Conservation (phyloP, 257 asterid species). For the Solanum sejunctum region DNA sequence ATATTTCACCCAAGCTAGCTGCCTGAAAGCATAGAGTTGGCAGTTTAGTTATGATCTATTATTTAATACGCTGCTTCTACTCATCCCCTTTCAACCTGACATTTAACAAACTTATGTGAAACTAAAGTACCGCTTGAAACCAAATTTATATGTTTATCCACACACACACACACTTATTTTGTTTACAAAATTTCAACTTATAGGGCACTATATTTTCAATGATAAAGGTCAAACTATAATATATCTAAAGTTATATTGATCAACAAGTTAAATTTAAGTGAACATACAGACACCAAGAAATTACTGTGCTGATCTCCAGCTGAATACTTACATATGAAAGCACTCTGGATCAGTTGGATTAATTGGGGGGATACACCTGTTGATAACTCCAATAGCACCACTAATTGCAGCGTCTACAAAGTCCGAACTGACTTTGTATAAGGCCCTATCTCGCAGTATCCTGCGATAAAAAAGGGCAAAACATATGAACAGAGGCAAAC, state of each 20-base stretch:
- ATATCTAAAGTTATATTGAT: neutral
- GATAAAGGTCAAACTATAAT: neutral
- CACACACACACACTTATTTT: neutral
- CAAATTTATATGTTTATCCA: neutral
- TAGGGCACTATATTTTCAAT: neutral
- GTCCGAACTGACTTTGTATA: slow-evolving; percentile 82
- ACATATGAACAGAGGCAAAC: neutral
- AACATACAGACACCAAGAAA: neutral
- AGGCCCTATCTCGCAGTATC: slow-evolving; percentile 88
- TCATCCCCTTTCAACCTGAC: neutral
- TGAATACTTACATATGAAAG: slow-evolving; percentile 71
- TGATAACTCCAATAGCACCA: slow-evolving; percentile 90
- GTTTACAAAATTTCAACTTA: neutral
- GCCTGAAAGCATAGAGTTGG: neutral
- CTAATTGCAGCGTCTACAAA: slow-evolving; percentile 89
- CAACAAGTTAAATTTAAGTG: neutral
- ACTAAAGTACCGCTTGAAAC: neutral
- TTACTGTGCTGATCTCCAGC: neutral
- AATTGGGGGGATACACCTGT: slow-evolving; percentile 85
- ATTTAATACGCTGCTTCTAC: neutral
- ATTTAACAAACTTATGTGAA: neutral
- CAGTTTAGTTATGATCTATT: neutral
- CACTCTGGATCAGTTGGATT: slow-evolving; percentile 98
- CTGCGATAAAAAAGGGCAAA: slow-evolving; percentile 21
- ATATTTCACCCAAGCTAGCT: neutral